Conservation (phyloP, 2,329 filamentous ascomycete genomes). For the Talaromyces albobiverticillius region DNA sequence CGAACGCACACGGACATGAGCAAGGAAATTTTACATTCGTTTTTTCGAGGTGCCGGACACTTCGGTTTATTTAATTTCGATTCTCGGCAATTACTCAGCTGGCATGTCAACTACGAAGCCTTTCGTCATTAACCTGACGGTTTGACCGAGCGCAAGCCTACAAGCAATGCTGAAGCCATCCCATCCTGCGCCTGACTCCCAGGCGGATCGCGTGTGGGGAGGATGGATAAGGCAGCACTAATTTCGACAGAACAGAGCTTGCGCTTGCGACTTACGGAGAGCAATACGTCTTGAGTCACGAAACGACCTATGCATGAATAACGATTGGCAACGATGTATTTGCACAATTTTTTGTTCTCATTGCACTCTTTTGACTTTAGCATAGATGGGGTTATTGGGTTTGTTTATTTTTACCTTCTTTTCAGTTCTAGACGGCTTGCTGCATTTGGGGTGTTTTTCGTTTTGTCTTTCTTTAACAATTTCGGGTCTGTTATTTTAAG, state of each 20-base stretch:
- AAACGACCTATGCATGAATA: constrained; percentile 10
- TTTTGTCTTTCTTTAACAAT: not conserved
- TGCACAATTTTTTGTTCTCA: constrained; percentile 3
- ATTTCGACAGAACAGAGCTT: not conserved
- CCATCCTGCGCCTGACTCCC: not conserved
- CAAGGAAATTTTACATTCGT: constrained; percentile 4
- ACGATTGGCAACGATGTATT: constrained; percentile 4
- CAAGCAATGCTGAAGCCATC: not conserved
- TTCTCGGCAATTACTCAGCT: constrained; percentile 1
- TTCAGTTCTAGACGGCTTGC: constrained; percentile 10
- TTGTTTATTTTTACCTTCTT: constrained; percentile 3
- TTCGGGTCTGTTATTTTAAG: constrained; percentile 6
- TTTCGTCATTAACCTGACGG: not conserved
- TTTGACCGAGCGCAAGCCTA: not conserved
- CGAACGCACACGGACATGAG: not conserved
- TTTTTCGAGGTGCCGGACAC: constrained; percentile 11
- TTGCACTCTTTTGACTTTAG: not conserved
- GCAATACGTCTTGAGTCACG: constrained; percentile 10
- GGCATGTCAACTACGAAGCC: constrained; percentile 2
- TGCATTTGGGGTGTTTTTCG: constrained; percentile 16
- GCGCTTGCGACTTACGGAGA: constrained; percentile 11
- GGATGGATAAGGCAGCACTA: not conserved
- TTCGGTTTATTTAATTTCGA: constrained; percentile 3
- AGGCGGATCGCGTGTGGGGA: constrained; percentile 13
- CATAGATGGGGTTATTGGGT: constrained; percentile 11